phyloP scores from a whole-genome alignment of 352 stramenopile genomes.

The Peronosclerospora sorghi region DNA sequence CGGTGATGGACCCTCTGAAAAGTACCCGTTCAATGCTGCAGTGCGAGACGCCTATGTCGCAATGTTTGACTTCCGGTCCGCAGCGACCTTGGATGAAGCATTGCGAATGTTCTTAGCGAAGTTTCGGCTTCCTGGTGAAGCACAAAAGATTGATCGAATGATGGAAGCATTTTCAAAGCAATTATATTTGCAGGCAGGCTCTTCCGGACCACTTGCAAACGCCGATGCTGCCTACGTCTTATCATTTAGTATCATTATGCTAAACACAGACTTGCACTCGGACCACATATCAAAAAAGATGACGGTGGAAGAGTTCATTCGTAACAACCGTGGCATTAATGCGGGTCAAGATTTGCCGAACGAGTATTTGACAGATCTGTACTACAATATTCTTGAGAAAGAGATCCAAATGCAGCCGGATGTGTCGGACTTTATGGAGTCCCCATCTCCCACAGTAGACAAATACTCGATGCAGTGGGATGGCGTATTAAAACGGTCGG shows the following conservation, averaged over 20 bases:
- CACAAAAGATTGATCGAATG: constrained; percentile 97
- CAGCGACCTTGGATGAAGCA: constrained; percentile 81
- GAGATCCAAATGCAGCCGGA: constrained; percentile 87
- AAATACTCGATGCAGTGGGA: constrained; percentile 84
- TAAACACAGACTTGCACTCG: constrained; percentile 98
- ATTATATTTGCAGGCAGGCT: constrained; percentile 72
- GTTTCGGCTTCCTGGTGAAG: constrained; percentile 96
- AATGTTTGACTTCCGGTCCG: constrained; percentile 91
- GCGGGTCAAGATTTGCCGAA: constrained; percentile 58
- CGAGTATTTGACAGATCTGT: constrained; percentile 63
- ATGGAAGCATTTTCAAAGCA: constrained; percentile 94
- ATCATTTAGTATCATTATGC: constrained; percentile 98
- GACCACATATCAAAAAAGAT: constrained; percentile 85
- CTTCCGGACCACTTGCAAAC: constrained; percentile 47
- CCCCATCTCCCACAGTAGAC: constrained; percentile 50
- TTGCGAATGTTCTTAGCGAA: constrained; percentile 89
- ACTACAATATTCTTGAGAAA: constrained; percentile 71
- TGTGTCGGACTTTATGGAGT: constrained; percentile 72
- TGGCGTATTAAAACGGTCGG: constrained; percentile 72
- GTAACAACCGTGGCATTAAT: constrained; percentile 84
- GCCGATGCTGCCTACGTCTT: constrained; percentile 94
- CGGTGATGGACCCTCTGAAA: constrained; percentile 88
- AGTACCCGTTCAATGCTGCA: constrained; percentile 92
- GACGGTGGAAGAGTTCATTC: constrained; percentile 78
- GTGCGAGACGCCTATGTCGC: constrained; percentile 80